Evolutionary conservation across 495 filamentous ascomycete genomes (phyloP).

Genomic region (Parmelia sp.): DNA sequence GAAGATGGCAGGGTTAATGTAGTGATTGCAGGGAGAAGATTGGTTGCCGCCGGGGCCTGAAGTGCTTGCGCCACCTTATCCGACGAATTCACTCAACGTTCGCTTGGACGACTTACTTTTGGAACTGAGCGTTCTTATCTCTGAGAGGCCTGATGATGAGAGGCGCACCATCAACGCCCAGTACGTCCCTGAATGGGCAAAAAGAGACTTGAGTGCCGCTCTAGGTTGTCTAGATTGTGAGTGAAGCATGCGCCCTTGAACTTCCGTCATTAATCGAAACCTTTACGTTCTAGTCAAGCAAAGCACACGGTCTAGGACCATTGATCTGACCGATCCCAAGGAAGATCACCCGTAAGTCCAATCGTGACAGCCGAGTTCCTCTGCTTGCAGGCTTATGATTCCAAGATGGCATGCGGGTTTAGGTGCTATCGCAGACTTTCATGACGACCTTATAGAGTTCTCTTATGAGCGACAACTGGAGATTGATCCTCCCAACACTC

Average conservation of each 20-base stretch:
- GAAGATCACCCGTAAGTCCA: constrained; percentile 33
- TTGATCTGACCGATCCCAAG: constrained; percentile 21
- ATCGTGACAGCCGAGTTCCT: neutral
- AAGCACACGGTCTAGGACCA: constrained; percentile 22
- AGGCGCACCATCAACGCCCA: constrained; percentile 34
- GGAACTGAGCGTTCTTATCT: constrained; percentile 46
- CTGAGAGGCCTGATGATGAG: constrained; percentile 41
- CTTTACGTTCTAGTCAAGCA: constrained; percentile 25
- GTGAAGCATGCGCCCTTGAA: constrained; percentile 19
- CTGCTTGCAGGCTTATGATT: constrained; percentile 12
- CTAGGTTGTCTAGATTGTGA: constrained; percentile 48
- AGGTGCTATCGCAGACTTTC: constrained; percentile 42
- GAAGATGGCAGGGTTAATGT: neutral
- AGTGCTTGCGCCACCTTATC: constrained; percentile 35
- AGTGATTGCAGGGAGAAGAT: constrained; percentile 24
- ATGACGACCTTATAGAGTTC: constrained; percentile 47
- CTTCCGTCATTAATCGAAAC: neutral
- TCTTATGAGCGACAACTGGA: constrained; percentile 38
- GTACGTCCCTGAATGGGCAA: constrained; percentile 31
- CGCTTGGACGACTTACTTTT: constrained; percentile 51
- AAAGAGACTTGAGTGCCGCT: constrained; percentile 36
- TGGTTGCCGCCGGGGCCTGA: constrained; percentile 45
- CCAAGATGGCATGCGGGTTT: constrained; percentile 42
- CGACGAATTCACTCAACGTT: constrained; percentile 39
- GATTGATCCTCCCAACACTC: constrained; percentile 32